Base-by-base conservation (phyloP, 1,139 yeast species). In the Suzukiozyma palmioleophila region DNA sequence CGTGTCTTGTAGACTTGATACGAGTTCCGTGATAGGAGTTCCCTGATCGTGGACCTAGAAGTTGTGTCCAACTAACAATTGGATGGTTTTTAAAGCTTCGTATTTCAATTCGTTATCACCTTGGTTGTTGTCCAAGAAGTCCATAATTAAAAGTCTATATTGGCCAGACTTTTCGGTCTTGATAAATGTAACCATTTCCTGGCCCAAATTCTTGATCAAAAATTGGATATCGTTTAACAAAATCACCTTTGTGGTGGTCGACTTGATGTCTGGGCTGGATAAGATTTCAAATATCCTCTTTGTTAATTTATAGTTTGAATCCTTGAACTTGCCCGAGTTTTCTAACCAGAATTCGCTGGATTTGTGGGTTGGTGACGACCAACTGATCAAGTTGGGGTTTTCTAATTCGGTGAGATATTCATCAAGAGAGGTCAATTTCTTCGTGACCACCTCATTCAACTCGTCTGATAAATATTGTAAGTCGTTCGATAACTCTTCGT, bases 1-100 rank as follows among this genome's bases (percentile, higher is more conserved):
- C 22, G 22, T n/a, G n/a, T 18, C 22, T 18, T 18, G 22, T 18
- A 18, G 22, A 18, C 7, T 18, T 5, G 7, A 7, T 18, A 18
- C 22, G 22, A 7, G 7, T 7, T 18, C 22, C 22, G 7, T 18
- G 22, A 18, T 18, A 18, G n/a, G 22, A 7, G 7, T 7, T 18
- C 22, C 22, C 4, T 18, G 22, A 18, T 18, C 4, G 22, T 18
- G 22, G 35, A 16, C 18, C 42, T 52, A 65, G 45, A 54, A 63
- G 39, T 49, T 56, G 42, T 87, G 90, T 7, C 96, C 88, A 43
- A 92, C 95, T 55, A 92, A 78, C 43, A 84, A 77, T 68, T 94
- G 98, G 16, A 96, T 87, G 1, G 97, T 89, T 60, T 86, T 87
- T 56, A 92, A 77, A 1, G 98, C 97, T 67, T 92, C 96, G 59